phyloP scores from a whole-genome alignment of 1,284 basidiomycete species.

The Trichosporon ovoides region DNA sequence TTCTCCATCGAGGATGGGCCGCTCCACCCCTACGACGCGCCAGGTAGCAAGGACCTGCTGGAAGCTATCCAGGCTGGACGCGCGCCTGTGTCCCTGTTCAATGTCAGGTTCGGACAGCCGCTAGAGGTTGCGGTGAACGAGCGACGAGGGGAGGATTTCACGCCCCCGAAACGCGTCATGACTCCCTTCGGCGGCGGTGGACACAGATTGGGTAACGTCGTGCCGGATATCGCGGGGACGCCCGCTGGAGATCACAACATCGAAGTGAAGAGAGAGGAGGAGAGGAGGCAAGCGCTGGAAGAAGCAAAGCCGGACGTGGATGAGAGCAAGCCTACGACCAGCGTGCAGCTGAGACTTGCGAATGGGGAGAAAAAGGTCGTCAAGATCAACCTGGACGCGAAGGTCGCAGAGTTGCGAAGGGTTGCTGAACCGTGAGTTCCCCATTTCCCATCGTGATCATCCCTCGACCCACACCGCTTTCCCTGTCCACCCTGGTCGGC shows the following conservation, averaged over 20 bases:
- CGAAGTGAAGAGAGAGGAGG: constrained; percentile 20
- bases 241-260: constrained; percentile 26
- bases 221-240: constrained; percentile 46
- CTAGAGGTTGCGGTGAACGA: constrained; percentile 79
- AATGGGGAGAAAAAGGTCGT: constrained; percentile 88
- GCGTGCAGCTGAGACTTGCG: constrained; percentile 78
- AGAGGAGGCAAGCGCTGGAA: neutral
- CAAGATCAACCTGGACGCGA: constrained; percentile 87
- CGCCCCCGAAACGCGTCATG: constrained; percentile 49
- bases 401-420: constrained; percentile 72
- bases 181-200: constrained; percentile 67
- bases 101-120: constrained; percentile 71
- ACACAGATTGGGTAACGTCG: constrained; percentile 70
- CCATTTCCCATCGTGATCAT: no score
- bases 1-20: constrained; percentile 90
- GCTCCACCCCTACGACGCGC: constrained; percentile 78
- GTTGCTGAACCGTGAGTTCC: constrained; percentile 1
- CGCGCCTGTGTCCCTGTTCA: constrained; percentile 70
- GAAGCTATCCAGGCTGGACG: constrained; percentile 76
- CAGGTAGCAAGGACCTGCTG: constrained; percentile 66
- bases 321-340: constrained; percentile 69
- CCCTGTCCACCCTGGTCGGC: no score
- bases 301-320: constrained; percentile 28
- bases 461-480: no score
- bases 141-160: constrained; percentile 70